A percentile compares a stretch with the other conserved stretches of the same genome.
phyloP scores from a whole-genome alignment of 148 eudicot genomes.

The Camellia granthamiana region DNA sequence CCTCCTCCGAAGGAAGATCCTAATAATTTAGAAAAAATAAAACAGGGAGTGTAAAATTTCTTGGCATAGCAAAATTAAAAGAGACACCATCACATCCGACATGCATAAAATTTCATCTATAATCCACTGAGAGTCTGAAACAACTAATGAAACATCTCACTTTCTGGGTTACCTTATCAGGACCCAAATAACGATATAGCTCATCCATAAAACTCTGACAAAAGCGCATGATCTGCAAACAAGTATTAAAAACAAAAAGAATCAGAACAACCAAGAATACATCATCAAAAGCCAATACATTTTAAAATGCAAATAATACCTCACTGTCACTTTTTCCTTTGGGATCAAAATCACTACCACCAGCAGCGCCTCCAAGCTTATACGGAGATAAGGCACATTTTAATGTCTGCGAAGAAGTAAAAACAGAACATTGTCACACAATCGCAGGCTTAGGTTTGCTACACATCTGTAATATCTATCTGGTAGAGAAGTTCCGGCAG shows the following conservation, averaged over 20 bases:
- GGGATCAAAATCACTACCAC: slow-evolving; percentile 99
- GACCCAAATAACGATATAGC: slow-evolving; percentile 83
- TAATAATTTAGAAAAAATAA: slow-evolving; percentile 14
- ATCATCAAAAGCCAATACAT: slow-evolving; percentile 1
- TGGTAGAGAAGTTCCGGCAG: not conserved
- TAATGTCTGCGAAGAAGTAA: slow-evolving; percentile 53
- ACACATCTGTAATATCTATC: not conserved
- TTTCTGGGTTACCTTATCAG: slow-evolving; percentile 67
- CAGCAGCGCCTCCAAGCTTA: slow-evolving; percentile 97
- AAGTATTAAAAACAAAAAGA: not conserved
- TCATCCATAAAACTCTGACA: slow-evolving; percentile 98
- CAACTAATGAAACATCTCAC: not conserved
- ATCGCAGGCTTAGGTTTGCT: not conserved
- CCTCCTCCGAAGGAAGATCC: slow-evolving; percentile 99
- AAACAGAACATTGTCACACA: slow-evolving; percentile 4
- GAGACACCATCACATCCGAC: not conserved
- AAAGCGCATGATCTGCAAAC: slow-evolving; percentile 78
- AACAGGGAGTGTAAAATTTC: no score
- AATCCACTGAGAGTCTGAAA: slow-evolving; percentile 1
- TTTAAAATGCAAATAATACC: slow-evolving; percentile 40
- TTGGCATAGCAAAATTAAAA: not conserved
- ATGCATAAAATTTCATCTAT: not conserved
- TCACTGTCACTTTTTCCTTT: slow-evolving; percentile 92
- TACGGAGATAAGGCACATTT: slow-evolving; percentile 93
- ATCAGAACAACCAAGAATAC: not conserved